Evolutionary conservation across 345 rosid species (phyloP).

Genomic region (Boechera divaricarpa): DNA sequence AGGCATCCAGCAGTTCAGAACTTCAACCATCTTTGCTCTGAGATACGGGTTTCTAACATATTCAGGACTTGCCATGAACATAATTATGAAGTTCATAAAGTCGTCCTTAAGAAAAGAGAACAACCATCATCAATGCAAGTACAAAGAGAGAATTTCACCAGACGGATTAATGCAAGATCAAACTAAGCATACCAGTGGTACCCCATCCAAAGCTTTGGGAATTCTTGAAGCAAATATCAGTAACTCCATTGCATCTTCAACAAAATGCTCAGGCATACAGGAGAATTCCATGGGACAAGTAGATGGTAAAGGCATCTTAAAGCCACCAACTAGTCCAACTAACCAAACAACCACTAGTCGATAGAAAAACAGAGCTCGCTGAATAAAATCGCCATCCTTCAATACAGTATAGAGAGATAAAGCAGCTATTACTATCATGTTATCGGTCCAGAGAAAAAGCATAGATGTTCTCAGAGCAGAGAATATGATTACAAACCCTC

Average conservation of each 20-base stretch:
- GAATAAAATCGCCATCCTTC: slow-evolving; percentile 82
- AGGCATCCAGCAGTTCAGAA: slow-evolving; percentile 98
- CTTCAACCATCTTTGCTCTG: slow-evolving; percentile 99
- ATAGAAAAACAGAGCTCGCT: slow-evolving; percentile 84
- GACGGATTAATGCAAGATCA: not conserved
- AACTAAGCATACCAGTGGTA: slow-evolving; percentile 63
- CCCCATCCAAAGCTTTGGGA: slow-evolving; percentile 90
- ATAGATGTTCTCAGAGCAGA: slow-evolving; percentile 24
- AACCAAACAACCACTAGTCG: slow-evolving; percentile 91
- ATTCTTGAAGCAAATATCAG: slow-evolving; percentile 92
- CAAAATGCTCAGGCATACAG: slow-evolving; percentile 97
- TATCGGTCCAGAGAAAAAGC: slow-evolving; percentile 7
- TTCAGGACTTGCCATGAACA: slow-evolving; percentile 96
- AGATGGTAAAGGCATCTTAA: slow-evolving; percentile 88
- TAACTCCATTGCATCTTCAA: slow-evolving; percentile 98
- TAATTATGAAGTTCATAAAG: slow-evolving; percentile 96
- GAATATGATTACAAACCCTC: slow-evolving; percentile 62
- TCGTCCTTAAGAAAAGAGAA: slow-evolving; percentile 70
- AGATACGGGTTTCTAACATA: slow-evolving; percentile 91
- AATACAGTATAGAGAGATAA: slow-evolving; percentile 22
- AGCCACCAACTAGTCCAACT: slow-evolving; percentile 91
- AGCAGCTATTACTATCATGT: slow-evolving; percentile 22
- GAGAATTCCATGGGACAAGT: slow-evolving; percentile 94
- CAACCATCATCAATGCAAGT: slow-evolving; percentile 17
- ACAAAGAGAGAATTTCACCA: slow-evolving; percentile 10